phyloP scores from a whole-genome alignment of 177 flowering plant species.

The Vitis hybrid region DNA sequence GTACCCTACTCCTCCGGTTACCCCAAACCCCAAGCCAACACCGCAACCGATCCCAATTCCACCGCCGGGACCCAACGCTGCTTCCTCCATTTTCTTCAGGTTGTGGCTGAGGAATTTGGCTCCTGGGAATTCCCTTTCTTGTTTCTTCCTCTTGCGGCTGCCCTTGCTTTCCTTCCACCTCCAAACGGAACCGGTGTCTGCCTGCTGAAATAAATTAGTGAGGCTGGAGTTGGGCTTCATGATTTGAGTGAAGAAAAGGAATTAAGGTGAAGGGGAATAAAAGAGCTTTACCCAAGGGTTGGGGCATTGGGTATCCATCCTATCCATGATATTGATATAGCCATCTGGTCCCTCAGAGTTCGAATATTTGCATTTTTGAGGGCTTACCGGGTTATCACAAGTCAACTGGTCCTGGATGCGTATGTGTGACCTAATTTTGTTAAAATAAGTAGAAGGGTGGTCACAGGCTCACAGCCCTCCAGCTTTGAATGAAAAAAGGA shows the following conservation, averaged over 20 bases:
- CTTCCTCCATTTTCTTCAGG: slow-evolving; percentile 14
- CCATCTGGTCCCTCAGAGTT: no score
- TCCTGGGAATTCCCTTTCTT: slow-evolving; percentile 22
- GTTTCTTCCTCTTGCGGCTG: slow-evolving; percentile 8
- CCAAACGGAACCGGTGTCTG: slow-evolving; percentile 31
- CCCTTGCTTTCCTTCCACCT: slow-evolving; percentile 20
- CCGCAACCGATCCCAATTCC: slow-evolving; percentile 48
- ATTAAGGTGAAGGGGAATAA: no score
- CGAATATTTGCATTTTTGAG: no score
- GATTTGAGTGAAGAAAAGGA: not conserved
- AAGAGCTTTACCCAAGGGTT: no score
- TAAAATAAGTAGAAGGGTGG: no score
- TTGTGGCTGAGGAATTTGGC: slow-evolving; percentile 25
- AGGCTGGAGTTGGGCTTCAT: slow-evolving; percentile 11
- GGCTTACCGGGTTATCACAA: no score
- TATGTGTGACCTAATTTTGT: no score
- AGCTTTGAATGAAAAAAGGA: no score
- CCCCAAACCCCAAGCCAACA: slow-evolving; percentile 49
- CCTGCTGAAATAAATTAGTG: slow-evolving; percentile 14
- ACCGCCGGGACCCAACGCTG: slow-evolving; percentile 44
- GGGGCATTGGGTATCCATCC: no score
- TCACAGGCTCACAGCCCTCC: no score
- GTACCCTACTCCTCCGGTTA: slow-evolving; percentile 48
- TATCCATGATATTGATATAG: no score
- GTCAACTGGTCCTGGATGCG: no score